Conservation (phyloP, 768 basidiomycete genomes). For the Boletus rufocinnamomeus region DNA sequence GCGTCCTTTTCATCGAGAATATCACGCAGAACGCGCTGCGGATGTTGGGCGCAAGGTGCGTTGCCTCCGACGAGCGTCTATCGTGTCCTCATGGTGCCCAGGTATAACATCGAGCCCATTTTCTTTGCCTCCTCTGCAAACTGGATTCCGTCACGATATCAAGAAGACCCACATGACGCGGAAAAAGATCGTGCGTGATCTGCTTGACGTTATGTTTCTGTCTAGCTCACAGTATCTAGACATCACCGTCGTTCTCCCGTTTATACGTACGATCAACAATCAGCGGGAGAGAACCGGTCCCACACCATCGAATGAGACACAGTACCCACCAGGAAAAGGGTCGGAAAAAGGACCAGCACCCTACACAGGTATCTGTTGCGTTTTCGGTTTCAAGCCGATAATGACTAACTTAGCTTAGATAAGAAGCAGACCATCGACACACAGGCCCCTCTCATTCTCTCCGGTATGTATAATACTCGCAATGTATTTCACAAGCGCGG, state of each 20-base stretch:
- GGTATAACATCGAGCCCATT: slow-evolving; percentile 45
- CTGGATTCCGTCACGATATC: slow-evolving; percentile 45
- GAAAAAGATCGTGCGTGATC: slow-evolving; percentile 41
- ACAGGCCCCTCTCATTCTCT: slow-evolving; percentile 34
- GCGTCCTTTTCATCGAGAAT: slow-evolving; percentile 40
- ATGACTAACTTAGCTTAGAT: slow-evolving; percentile 16
- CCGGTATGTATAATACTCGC: slow-evolving; percentile 10
- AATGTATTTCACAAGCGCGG: background rate
- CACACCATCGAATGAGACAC: slow-evolving; percentile 22
- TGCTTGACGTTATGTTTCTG: slow-evolving; percentile 1
- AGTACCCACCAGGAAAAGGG: slow-evolving; percentile 5
- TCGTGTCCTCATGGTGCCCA: slow-evolving; percentile 18
- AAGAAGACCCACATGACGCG: slow-evolving; percentile 32
- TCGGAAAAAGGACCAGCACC: slow-evolving; percentile 4
- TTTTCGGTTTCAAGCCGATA: background rate
- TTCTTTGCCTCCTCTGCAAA: slow-evolving; percentile 46
- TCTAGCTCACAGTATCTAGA: slow-evolving; percentile 29
- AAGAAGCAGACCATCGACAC: slow-evolving; percentile 34
- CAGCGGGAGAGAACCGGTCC: slow-evolving; percentile 7
- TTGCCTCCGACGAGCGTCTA: background rate
- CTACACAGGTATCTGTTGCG: slow-evolving; percentile 17
- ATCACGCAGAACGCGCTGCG: slow-evolving; percentile 35
- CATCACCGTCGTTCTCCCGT: slow-evolving; percentile 45
- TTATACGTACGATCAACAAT: slow-evolving; percentile 42
- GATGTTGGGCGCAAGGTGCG: slow-evolving; percentile 41